These are phyloP conservation scores for Fistulifera solaris DNA, from an alignment of 108 stramenopile species.

Conservation along the genomic window DNA sequence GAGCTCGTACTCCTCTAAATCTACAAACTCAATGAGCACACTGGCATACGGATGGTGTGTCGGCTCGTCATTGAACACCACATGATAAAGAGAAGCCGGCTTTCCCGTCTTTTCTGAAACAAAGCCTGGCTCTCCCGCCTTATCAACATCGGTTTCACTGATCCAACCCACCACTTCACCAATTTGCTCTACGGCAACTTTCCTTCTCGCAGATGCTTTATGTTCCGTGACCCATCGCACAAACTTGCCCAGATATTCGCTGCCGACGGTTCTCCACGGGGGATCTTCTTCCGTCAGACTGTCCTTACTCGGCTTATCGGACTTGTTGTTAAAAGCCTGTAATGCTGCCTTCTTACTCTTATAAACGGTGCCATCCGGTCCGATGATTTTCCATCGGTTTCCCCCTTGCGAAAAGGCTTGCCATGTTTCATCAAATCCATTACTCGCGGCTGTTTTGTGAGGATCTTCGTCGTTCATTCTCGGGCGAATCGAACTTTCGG, in stretches of 20 bases:
- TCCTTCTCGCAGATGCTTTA: slow-evolving; percentile 29
- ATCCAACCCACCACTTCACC: slow-evolving; percentile 71
- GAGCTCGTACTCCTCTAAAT: slow-evolving; percentile 75
- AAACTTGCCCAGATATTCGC: slow-evolving; percentile 42
- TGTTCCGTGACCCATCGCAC: slow-evolving; percentile 28
- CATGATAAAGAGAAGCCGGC: slow-evolving; percentile 68
- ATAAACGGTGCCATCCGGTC: slow-evolving; percentile 37
- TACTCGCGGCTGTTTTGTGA: slow-evolving; percentile 25
- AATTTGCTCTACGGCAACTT: slow-evolving; percentile 33
- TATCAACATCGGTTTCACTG: slow-evolving; percentile 63
- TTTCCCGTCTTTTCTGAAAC: slow-evolving; percentile 48
- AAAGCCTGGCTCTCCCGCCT: slow-evolving; percentile 76
- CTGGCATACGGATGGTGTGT: slow-evolving; percentile 28
- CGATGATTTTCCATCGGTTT: slow-evolving; percentile 18
- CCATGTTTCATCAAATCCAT: slow-evolving; percentile 54
- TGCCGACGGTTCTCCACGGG: slow-evolving; percentile 61
- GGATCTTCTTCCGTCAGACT: slow-evolving; percentile 54
- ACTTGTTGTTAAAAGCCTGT: slow-evolving; percentile 7
- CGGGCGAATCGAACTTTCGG: slow-evolving; percentile 53
- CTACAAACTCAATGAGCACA: slow-evolving; percentile 34
- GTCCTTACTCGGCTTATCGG: slow-evolving; percentile 2
- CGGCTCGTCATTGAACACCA: slow-evolving; percentile 58
- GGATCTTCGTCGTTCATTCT: slow-evolving; percentile 24
- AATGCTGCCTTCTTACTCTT: slow-evolving; percentile 58
- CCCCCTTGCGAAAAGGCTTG: slow-evolving; percentile 24